Evolutionary conservation across 176 grass and related monocot genomes (phyloP), one percentile per base, ranked within the genome.

Genomic region (Ensete ventricosum): DNA sequence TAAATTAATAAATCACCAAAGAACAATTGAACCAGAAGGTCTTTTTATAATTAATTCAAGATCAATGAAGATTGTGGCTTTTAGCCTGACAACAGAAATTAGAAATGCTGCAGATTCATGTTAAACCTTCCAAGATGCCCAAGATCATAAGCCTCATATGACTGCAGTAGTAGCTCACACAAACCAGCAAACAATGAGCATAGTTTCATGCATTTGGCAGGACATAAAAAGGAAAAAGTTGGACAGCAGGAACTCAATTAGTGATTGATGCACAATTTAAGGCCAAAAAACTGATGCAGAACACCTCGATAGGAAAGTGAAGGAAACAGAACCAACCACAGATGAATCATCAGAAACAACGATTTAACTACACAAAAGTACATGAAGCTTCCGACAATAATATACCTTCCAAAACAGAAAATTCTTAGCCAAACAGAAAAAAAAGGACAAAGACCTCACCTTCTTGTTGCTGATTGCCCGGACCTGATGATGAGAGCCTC

Each of bases 381-480:
- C 23, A 21, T 26, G 24, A 21, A 25, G 24, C 24, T 64, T 64
- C 21, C 8, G 24, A 24, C 13, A 14, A 43, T 34, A 16, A 23
- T 9, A 69, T 48, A 69, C 23, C 13, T 19, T 16, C 10, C 67
- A 16, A 19, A n/a, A 14, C 17, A 12, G 25, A 50, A 70, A 48
- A n/a, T 70, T 51, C 8, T 43, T 9, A 70, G 48, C 2, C 11
- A 51, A 50, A 70, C 10, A 11, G 25, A 50, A 8, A 14, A 70
- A 51, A 50, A 70, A 9, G 17, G 13, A 14, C 13, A 49, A 9
- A 51, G 7, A 43, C 34, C 25, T 59, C 53, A 75, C 73, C 73
- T 59, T 75, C 73, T n/a, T 57, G 54, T 43, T 55, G 73, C 54
- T 20, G 73, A 75, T 75, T 75, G 14, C 24, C 73, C 14, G n/a